These are phyloP conservation scores for Suillus spraguei DNA, from an alignment of 768 basidiomycete genomes.

Conservation along the genomic window DNA sequence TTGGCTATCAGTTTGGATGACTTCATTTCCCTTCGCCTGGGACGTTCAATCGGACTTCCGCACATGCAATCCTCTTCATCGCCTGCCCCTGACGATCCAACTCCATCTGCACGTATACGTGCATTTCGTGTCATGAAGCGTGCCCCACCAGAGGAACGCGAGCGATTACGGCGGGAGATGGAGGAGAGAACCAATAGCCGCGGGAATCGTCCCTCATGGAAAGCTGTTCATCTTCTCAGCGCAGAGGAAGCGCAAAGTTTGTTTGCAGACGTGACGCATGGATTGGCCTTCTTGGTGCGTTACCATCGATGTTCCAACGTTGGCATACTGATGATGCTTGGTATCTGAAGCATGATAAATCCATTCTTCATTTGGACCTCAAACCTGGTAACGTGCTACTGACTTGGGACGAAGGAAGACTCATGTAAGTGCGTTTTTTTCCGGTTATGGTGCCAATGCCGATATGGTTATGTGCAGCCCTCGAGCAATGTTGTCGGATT, in stretches of 20 bases:
- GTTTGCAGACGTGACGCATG: slow-evolving; percentile 85
- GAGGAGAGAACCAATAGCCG: slow-evolving; percentile 31
- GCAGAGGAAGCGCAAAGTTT: slow-evolving; percentile 81
- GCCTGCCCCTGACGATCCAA: slow-evolving; percentile 42
- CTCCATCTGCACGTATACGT: slow-evolving; percentile 72
- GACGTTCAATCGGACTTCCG: slow-evolving; percentile 48
- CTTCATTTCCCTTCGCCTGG: slow-evolving; percentile 79
- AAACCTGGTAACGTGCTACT: slow-evolving; percentile 94
- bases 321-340: slow-evolving; percentile 13
- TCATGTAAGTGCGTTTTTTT: slow-evolving; percentile 59
- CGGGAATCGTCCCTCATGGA: slow-evolving; percentile 46
- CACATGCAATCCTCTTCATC: slow-evolving; percentile 44
- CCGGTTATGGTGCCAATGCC: neutral
- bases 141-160: slow-evolving; percentile 64
- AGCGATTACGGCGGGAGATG: slow-evolving; percentile 58
- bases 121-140: slow-evolving; percentile 73
- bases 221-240: slow-evolving; percentile 82
- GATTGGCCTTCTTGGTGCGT: slow-evolving; percentile 82
- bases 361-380: slow-evolving; percentile 90
- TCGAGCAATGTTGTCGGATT: slow-evolving; percentile 93
- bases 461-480: slow-evolving; percentile 51
- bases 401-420: slow-evolving; percentile 85
- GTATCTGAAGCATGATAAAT: slow-evolving; percentile 64
- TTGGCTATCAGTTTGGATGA: slow-evolving; percentile 64
- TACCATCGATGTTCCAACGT: neutral